phyloP scores from a whole-genome alignment of 1,139 yeast species.

The Taphrina deformans region DNA sequence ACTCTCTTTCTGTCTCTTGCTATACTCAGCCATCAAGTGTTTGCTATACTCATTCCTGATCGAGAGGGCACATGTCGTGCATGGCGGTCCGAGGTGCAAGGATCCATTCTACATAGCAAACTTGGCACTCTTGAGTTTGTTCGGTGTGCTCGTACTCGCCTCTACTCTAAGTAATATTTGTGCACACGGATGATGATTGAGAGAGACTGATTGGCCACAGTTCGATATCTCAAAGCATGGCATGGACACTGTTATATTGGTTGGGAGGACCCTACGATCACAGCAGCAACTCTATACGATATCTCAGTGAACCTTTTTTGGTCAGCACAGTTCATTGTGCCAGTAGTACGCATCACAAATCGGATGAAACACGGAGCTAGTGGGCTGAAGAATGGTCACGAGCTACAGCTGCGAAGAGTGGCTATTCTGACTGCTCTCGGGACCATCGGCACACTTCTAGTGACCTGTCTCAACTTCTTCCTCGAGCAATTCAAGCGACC shows the following conservation, averaged over 20 bases:
- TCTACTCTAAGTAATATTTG: background rate
- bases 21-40: background rate
- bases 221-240: background rate
- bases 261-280: background rate
- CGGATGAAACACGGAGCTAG: background rate
- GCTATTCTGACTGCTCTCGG: background rate
- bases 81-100: background rate
- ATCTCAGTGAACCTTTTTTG: background rate
- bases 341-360: background rate
- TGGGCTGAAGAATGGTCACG: background rate
- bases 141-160: background rate
- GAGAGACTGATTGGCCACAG: background rate
- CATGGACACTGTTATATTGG: background rate
- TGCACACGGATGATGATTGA: background rate
- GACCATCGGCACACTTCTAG: background rate
- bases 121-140: background rate
- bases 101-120: background rate
- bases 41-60: background rate
- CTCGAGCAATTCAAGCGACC: background rate
- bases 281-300: background rate
- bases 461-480: background rate
- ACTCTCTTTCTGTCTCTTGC: background rate
- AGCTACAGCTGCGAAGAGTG: background rate
- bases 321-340: background rate
- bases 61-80: background rate